A percentile compares a stretch with the other conserved stretches of the same genome.
Evolutionary conservation across 169 alveolate genomes (phyloP).

Genomic region (Pseudocohnilembus persalinus): DNA sequence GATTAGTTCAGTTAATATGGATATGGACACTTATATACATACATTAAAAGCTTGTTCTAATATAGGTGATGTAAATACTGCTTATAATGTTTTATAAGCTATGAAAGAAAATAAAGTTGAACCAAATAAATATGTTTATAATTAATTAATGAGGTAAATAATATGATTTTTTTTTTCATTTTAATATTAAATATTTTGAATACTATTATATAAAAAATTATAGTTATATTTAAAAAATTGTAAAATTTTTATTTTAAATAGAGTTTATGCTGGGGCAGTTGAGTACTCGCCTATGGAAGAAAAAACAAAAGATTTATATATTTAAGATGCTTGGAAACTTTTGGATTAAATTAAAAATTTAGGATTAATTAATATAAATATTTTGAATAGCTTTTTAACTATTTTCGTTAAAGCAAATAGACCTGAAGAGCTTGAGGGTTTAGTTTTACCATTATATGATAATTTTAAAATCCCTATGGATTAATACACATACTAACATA

Average conservation of each 20-base stretch:
- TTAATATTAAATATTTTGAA: neutral
- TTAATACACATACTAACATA: slow-evolving; percentile 44
- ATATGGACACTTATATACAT: slow-evolving; percentile 53
- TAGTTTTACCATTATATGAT: slow-evolving; percentile 63
- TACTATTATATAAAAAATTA: too few species aligned
- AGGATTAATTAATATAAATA: slow-evolving; percentile 22
- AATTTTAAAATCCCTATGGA: slow-evolving; percentile 47
- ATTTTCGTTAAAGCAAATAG: slow-evolving; percentile 47
- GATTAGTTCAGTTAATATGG: slow-evolving; percentile 38
- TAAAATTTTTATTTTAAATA: slow-evolving; percentile 20
- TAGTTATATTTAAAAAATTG: too few species aligned
- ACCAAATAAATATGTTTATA: slow-evolving; percentile 39
- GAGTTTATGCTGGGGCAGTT: slow-evolving; percentile 61
- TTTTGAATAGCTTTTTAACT: slow-evolving; percentile 40
- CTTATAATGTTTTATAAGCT: slow-evolving; percentile 45
- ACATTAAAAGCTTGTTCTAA: slow-evolving; percentile 61
- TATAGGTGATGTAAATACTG: slow-evolving; percentile 56
- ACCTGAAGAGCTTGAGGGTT: slow-evolving; percentile 53
- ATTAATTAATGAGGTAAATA: slow-evolving; percentile 1
- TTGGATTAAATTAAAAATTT: slow-evolving; percentile 46
- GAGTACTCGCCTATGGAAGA: slow-evolving; percentile 20
- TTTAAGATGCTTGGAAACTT: slow-evolving; percentile 58
- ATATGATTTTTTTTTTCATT: neutral
- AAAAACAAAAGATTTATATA: slow-evolving; percentile 38
- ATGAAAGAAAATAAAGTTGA: slow-evolving; percentile 48